phyloP scores from a whole-genome alignment of 2,329 filamentous ascomycete genomes.

The Lecanicillium sp. region DNA sequence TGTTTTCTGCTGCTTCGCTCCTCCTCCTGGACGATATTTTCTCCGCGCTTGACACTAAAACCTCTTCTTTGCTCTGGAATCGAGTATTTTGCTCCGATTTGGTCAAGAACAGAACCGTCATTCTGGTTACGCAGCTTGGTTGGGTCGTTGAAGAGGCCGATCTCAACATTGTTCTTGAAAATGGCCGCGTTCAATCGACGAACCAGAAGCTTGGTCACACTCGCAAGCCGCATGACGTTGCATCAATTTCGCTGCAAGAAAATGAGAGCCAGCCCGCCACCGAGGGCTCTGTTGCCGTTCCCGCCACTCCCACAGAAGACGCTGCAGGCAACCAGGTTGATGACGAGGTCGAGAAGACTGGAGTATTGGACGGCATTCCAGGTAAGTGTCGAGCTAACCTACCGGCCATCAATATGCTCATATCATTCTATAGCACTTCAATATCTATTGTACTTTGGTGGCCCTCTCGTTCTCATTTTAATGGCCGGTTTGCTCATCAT shows the following conservation, averaged over 20 bases:
- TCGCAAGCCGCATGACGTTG: constrained; percentile 37
- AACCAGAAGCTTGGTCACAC: constrained; percentile 41
- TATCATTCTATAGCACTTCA: constrained; percentile 30
- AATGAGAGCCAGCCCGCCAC: too few species aligned
- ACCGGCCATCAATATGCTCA: constrained; percentile 14
- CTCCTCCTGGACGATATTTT: constrained; percentile 55
- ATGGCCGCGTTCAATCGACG: constrained; percentile 34
- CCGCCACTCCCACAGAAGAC: too few species aligned
- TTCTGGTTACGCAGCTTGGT: constrained; percentile 51
- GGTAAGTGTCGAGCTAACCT: not conserved
- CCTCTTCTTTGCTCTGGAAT: constrained; percentile 49
- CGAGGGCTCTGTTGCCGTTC: too few species aligned
- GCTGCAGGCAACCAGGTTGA: not conserved
- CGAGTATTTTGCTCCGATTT: constrained; percentile 52
- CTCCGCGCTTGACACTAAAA: constrained; percentile 55
- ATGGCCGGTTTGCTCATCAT: constrained; percentile 34
- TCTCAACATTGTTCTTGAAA: constrained; percentile 38
- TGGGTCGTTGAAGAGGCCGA: constrained; percentile 48
- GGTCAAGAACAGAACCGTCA: constrained; percentile 46
- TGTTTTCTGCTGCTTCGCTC: constrained; percentile 51
- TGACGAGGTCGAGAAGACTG: constrained; percentile 16
- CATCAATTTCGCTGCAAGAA: not conserved
- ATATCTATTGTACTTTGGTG: constrained; percentile 47
- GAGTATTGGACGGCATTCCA: constrained; percentile 26
- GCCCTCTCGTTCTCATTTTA: constrained; percentile 34